Conservation (phyloP, 306 rosid genomes). For the Oemleria cerasiformis region DNA sequence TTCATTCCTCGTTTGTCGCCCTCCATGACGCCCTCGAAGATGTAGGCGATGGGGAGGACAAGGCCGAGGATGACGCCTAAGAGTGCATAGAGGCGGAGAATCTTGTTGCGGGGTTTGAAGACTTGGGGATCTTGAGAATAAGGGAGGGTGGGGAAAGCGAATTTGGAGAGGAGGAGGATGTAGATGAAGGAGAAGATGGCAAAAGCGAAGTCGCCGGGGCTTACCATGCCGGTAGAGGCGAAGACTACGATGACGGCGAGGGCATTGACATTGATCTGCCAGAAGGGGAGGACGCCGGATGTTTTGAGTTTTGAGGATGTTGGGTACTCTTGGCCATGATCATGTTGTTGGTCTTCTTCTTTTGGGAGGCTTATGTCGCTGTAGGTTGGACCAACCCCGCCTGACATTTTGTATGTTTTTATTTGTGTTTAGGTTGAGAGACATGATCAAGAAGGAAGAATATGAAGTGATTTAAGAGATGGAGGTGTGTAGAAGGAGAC, state of each 20-base stretch:
- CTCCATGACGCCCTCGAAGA: slow-evolving; percentile 55
- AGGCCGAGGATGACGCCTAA: slow-evolving; percentile 59
- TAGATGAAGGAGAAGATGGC: slow-evolving; percentile 49
- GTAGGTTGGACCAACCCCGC: slow-evolving; percentile 68
- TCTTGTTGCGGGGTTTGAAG: slow-evolving; percentile 41
- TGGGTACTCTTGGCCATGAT: slow-evolving; percentile 22
- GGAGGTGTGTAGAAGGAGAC: too few relatives aligned
- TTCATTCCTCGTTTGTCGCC: slow-evolving; percentile 74
- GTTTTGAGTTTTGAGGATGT: slow-evolving; percentile 18
- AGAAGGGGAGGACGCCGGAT: slow-evolving; percentile 33
- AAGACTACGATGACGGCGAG: slow-evolving; percentile 50
- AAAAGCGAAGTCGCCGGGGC: slow-evolving; percentile 51
- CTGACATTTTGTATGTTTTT: too few relatives aligned
- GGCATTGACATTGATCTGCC: slow-evolving; percentile 59
- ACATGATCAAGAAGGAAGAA: too few relatives aligned
- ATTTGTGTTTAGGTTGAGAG: too few relatives aligned
- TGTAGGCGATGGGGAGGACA: slow-evolving; percentile 58
- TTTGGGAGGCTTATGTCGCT: slow-evolving; percentile 46
- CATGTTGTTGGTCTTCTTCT: slow-evolving; percentile 33
- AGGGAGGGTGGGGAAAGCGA: slow-evolving; percentile 52
- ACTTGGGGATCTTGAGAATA: slow-evolving; percentile 34
- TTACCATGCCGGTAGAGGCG: slow-evolving; percentile 69
- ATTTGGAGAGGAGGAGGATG: slow-evolving; percentile 53
- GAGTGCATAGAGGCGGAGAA: slow-evolving; percentile 41
- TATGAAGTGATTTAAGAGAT: too few relatives aligned